Base-by-base conservation (phyloP, 2,329 filamentous ascomycete species). In the Ustulina deusta region DNA sequence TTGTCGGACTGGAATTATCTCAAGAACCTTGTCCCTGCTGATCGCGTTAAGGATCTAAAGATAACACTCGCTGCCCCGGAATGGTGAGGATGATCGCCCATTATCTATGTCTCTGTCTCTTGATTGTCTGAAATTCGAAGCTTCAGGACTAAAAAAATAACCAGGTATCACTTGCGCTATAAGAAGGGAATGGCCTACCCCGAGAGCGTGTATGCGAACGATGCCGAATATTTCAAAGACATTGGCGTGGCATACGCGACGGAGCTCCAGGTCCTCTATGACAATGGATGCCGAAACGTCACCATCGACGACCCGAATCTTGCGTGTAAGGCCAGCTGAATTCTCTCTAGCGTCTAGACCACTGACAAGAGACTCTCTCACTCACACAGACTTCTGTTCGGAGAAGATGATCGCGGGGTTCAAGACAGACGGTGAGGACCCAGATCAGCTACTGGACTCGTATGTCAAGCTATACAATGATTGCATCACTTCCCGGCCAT, bases 401-500 rank as follows among this genome's bases (percentile, higher is more conserved):
- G 85, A 91, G 69, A 89, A 90, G 77, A 92, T 93, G 87, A 83
- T 92, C 46, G 82, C 86, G 40, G 91, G 90, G n/a, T 93, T 90
- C 86, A 86, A 87, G 68, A 85, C 85, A n/a, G 91, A 93, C 75
- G 80, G 85, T 51, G 85, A 89, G 74, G 93, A 93, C 78, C 86
- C 87, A 52, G 87, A 89, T 77, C 86, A 86, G 2, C 88, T 93
- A 49, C 86, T 94, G 22, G 90, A 93, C 74, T 87, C 90, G 36
- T 94, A 94, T 80, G 91, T 94, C 77, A 84, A 86, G 72, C 87
- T 93, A 73, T 94, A 94, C 84, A 94, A 94, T 78, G 89, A 91
- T 79, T 89, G 86, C 77, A 85, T 93, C 75, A 81, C 83, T 71
- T 86, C 86, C 73, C 82, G 89, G 0, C 90, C 91, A 0, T 77